Percentiles rank a stretch among this genome's conserved stretches.
These are phyloP conservation scores for Zygosaccharomyces lentus DNA, from an alignment of 805 yeast species.

Conservation along the genomic window DNA sequence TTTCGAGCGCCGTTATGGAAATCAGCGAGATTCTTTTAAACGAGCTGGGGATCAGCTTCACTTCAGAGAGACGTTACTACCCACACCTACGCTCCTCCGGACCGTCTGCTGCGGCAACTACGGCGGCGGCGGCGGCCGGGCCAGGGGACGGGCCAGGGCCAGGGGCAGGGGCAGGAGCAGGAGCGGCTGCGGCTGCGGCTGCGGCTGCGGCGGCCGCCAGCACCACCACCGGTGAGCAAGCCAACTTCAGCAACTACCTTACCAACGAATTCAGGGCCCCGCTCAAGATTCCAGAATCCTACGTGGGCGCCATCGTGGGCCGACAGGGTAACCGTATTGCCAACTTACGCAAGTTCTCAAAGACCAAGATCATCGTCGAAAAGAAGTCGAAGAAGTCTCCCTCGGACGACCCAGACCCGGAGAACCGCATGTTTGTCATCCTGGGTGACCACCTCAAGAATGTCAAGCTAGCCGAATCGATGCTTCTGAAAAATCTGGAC, in stretches of 20 bases:
- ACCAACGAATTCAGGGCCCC: slow-evolving; percentile 17
- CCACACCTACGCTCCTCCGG: slow-evolving; percentile 47
- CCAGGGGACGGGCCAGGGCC: no score
- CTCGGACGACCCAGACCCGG: slow-evolving; percentile 12
- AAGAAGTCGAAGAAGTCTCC: slow-evolving; percentile 60
- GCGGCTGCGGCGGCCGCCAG: no score
- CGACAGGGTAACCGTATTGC: slow-evolving; percentile 81
- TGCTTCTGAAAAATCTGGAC: slow-evolving; percentile 54
- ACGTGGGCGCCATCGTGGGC: slow-evolving; percentile 88
- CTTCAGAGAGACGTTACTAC: slow-evolving; percentile 46
- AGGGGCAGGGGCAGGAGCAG: no score
- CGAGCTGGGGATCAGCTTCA: slow-evolving; percentile 24
- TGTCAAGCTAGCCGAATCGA: slow-evolving; percentile 55
- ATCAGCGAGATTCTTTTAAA: slow-evolving; percentile 27
- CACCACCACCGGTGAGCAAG: slow-evolving; percentile 2
- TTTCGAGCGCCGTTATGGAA: slow-evolving; percentile 64
- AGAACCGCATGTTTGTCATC: slow-evolving; percentile 58
- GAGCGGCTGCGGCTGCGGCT: no score
- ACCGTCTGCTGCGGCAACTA: slow-evolving; percentile 6
- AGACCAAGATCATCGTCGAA: slow-evolving; percentile 73
- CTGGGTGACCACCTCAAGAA: slow-evolving; percentile 46
- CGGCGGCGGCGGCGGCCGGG: no score
- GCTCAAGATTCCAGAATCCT: slow-evolving; percentile 59
- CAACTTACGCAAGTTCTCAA: slow-evolving; percentile 73
- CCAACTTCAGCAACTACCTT: background rate